These are phyloP conservation scores for Rhytidiadelphus loreus DNA, from an alignment of 225 moss, liverwort and hornwort species.

Conservation along the genomic window DNA sequence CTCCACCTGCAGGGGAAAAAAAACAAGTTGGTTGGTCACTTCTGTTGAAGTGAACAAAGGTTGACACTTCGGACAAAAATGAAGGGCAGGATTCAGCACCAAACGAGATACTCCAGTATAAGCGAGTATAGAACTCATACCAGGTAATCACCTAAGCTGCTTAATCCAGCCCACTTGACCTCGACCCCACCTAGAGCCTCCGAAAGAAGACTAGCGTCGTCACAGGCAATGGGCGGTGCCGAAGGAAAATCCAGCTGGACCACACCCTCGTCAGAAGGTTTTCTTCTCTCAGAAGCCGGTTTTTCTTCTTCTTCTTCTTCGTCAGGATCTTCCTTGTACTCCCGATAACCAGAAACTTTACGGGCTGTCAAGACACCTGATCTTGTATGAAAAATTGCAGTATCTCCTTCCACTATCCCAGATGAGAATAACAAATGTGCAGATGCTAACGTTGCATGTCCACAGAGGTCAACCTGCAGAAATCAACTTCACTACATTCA, in stretches of 20 bases:
- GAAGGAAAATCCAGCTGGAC: slow-evolving; percentile 73
- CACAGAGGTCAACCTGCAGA: slow-evolving; percentile 25
- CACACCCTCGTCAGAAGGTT: slow-evolving; percentile 71
- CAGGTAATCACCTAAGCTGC: slow-evolving; percentile 66
- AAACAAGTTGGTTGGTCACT: not conserved
- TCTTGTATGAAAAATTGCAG: slow-evolving; percentile 64
- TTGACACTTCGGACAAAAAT: not conserved
- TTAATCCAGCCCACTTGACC: slow-evolving; percentile 69
- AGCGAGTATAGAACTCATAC: slow-evolving; percentile 7
- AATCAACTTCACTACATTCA: not conserved
- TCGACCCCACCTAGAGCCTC: slow-evolving; percentile 57
- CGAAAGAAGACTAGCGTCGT: slow-evolving; percentile 40
- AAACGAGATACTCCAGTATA: not conserved
- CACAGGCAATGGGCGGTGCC: slow-evolving; percentile 21
- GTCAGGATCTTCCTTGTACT: slow-evolving; percentile 23
- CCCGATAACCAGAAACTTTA: slow-evolving; percentile 75
- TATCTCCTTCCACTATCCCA: slow-evolving; percentile 71
- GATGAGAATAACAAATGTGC: slow-evolving; percentile 84
- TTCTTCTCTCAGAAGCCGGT: slow-evolving; percentile 24
- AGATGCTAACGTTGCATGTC: slow-evolving; percentile 30
- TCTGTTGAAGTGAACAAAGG: not conserved
- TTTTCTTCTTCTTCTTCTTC: slow-evolving; percentile 28
- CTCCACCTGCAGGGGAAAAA: slow-evolving; percentile 43
- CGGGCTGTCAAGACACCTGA: slow-evolving; percentile 57
- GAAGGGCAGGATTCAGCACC: not conserved